Conservation (phyloP, 1,284 basidiomycete species). For the Cutaneotrichosporon sp. region DNA sequence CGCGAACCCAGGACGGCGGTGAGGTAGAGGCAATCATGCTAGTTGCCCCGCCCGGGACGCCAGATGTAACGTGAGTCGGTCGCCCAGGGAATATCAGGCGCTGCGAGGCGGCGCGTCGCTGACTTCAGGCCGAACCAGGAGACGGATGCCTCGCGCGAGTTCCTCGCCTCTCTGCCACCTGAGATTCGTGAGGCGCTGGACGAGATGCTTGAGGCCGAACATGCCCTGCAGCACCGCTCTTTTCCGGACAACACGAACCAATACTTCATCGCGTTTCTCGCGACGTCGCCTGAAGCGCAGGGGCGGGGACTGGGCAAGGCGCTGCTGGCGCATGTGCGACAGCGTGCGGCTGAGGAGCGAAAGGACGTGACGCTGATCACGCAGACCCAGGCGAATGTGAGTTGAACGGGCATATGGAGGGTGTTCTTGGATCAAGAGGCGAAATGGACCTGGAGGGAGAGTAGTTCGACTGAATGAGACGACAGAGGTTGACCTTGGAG, state of each 20-base stretch:
- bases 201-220: not conserved
- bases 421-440: too few species aligned
- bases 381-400: not conserved
- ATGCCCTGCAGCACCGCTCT: not conserved
- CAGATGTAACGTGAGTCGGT: not conserved
- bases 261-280: conserved; percentile 5
- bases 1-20: not conserved
- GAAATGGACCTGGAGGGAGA: too few species aligned
- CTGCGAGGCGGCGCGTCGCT: too few species aligned
- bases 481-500: too few species aligned
- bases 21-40: not conserved
- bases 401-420: too few species aligned
- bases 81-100: too few species aligned
- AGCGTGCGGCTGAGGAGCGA: not conserved
- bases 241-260: not conserved
- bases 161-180: not conserved
- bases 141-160: conserved; percentile 1
- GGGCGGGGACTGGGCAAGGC: conserved; percentile 1
- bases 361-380: not conserved
- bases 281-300: conserved; percentile 3
- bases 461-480: too few species aligned
- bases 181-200: not conserved
- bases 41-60: not conserved
- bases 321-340: not conserved
- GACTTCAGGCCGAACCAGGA: not conserved